Percentiles rank a stretch among this genome's conserved stretches.
These are phyloP conservation scores for Blastocystis sp. DNA, from an alignment of 352 stramenopile species.

Conservation along the genomic window DNA sequence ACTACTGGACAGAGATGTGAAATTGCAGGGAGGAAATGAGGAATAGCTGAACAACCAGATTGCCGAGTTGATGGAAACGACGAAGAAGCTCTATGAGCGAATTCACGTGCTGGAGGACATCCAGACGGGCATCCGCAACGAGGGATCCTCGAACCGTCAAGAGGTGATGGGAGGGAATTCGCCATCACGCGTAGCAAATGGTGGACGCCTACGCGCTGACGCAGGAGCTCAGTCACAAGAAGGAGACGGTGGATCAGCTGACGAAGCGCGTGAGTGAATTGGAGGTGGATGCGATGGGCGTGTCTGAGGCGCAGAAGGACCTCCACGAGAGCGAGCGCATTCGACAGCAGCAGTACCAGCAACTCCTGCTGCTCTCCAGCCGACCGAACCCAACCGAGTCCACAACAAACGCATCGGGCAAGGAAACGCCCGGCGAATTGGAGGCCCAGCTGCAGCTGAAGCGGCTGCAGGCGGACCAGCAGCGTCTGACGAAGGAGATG, in stretches of 20 bases:
- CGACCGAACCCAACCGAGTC: background rate
- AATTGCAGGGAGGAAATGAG: background rate
- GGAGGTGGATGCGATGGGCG: background rate
- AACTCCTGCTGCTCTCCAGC: conserved; percentile 23
- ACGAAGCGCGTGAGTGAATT: background rate
- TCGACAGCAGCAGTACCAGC: conserved; percentile 48
- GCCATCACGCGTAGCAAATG: background rate
- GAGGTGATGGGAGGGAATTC: background rate
- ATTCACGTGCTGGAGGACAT: conserved; percentile 25
- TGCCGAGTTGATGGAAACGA: conserved; percentile 4
- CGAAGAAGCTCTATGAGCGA: background rate
- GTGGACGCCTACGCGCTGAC: conserved; percentile 16
- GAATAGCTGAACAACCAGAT: conserved; percentile 6
- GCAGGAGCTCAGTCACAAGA: background rate
- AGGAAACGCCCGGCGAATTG: background rate
- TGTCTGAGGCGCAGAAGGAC: background rate
- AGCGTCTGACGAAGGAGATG: conserved; percentile 28
- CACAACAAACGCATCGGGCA: background rate
- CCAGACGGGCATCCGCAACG: background rate
- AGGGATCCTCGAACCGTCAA: background rate
- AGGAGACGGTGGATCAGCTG: background rate
- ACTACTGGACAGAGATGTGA: background rate
- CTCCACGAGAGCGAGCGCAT: conserved; percentile 44
- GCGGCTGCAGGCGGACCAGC: conserved; percentile 26
- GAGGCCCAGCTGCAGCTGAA: background rate